Evolutionary conservation across 768 basidiomycete species (phyloP), one percentile per base, ranked within the genome.

Genomic region (Leccinum truebloodii): DNA sequence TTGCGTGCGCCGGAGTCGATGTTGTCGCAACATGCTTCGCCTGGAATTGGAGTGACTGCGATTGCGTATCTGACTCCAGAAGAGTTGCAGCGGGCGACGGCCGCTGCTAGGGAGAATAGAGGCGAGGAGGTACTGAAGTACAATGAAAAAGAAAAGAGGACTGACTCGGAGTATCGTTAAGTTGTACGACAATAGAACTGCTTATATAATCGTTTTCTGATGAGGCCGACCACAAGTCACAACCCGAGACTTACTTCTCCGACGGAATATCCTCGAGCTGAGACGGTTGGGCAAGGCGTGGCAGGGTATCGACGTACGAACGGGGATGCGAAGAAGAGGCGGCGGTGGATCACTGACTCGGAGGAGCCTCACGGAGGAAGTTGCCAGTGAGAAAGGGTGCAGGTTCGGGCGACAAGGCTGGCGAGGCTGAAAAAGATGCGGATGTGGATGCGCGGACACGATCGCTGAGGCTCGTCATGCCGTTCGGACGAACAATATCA

Each of bases 401-500:
- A 6, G 37, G 37, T 37, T 16, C 37, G 37, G 37, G 37, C 37
- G 37, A 37, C 37, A 37, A 37, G 16, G 37, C 37, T 16, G 37
- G 22, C 60, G 64, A 67, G 52, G 71, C 84, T 24, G 37, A 37
- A 14, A 82, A 81, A 30, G 85, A 81, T 10, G 55, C 55, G 2
- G 59, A 60, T 22, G 20, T 35, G 2, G 14, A 28, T 6, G 26
- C 6, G 3, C 56, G 20, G 87, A 87, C 50, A 83, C 86, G 34
- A 86, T 87, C 55, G 85, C 88, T 2, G 88, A 84, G 59, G 87
- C 90, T 12, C 80, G 92, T 60, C 80, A 86, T 56, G 84, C 88
- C 6, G 88, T 95, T 3, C 80, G 94, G 44, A 79, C 86, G 26
- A 96, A 92, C 76, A 97, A 97, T 76, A 98, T 99, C 71, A 99